Base-by-base conservation (phyloP, 2,329 filamentous ascomycete genomes). In the Ophidiomyces ophidiicola region DNA sequence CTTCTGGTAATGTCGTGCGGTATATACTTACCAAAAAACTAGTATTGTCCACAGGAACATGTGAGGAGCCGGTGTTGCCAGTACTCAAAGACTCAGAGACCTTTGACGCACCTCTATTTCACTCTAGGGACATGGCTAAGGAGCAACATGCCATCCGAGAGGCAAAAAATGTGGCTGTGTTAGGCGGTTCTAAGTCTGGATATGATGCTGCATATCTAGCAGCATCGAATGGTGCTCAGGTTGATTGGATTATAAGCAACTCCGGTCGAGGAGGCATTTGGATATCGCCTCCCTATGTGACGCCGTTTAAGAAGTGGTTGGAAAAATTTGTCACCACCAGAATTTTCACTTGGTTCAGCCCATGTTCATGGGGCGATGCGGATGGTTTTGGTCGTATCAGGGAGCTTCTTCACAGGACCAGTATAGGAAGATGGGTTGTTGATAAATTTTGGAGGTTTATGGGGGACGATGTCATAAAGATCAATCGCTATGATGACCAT, bases 331-430 rank as follows among this genome's bases (percentile, higher is more conserved):
- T 79, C 3, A 70, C 72, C 21, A 79, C 73, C 0, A 74, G 82
- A 0, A 68, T 81, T 46, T 59, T 86, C 38, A 80, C 75, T 1
- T 85, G 78, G 76, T 76, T 87, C 57, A 78, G 73, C 36, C 82
- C 82, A 0, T 86, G 80, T 52, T 69, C 80, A 10, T 87, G 79
- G 77, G 78, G 76, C 3, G 63, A 67, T 1, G 70, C 68, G 1
- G 77, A 76, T 50, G 78, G 77, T 1, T 49, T 64, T 1, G 53
- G 64, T n/a, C 48, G 51, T 1, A 48, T 64, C 1, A 54, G 64
- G 15, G 49, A 50, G 2, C 62, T 69, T 35, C 50, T 72, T n/a
- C 68, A 72, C 42, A 51, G 57, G 2, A 71, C 67, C 0, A 55
- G 52, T 43, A 37, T 70, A 0, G 69, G 69, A 7, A 57, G 64